Percentiles rank a stretch among this genome's conserved stretches.
Evolutionary conservation across 257 asterid genomes (phyloP).

Genomic region (Solanum bulbocastanum): DNA sequence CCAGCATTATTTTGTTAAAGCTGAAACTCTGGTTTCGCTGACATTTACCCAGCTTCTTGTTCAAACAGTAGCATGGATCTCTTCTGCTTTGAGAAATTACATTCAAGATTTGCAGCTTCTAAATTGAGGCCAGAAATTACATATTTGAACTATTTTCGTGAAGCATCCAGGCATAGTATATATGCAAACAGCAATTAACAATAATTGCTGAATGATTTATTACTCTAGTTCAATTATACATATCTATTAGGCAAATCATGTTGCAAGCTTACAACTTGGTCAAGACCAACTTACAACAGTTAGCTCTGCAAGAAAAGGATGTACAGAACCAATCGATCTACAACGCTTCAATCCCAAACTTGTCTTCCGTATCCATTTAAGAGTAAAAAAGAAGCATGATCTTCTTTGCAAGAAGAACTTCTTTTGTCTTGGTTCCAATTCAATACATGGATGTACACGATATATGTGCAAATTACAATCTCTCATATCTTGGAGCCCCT

Average conservation of each 20-base stretch:
- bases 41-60: background rate
- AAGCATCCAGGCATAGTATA: background rate
- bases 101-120: background rate
- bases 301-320: background rate
- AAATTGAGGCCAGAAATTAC: background rate
- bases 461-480: background rate
- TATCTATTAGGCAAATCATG: background rate
- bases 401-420: background rate
- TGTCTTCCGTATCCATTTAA: background rate
- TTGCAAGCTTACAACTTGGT: background rate
- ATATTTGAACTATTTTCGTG: background rate
- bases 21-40: background rate
- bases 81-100: background rate
- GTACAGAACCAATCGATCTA: background rate
- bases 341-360: background rate
- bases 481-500: background rate
- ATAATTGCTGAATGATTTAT: background rate
- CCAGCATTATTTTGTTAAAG: background rate
- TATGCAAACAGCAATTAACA: background rate
- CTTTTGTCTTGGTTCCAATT: background rate
- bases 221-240: background rate
- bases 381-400: background rate
- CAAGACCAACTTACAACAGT: background rate
- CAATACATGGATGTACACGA: background rate
- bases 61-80: background rate